Evolutionary conservation across 495 filamentous ascomycete species (phyloP), one percentile per base, ranked within the genome.

Genomic region (Hypoxylon fragiforme): DNA sequence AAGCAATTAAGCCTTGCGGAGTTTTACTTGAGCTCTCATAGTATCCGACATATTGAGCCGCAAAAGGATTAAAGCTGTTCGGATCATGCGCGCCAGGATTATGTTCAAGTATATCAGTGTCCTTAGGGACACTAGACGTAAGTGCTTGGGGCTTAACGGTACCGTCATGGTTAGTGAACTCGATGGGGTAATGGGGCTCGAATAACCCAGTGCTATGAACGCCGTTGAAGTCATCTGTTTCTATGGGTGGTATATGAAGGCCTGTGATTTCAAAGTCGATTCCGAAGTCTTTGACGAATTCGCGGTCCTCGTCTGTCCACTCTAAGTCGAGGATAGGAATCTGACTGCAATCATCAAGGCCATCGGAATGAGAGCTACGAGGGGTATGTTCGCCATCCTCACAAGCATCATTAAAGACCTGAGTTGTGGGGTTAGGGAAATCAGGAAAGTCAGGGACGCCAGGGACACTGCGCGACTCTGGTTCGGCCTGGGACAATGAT

Each of bases 361-460:
- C 9, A 28, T 4, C 4, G 4, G 4, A 28, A 28, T 28, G n/a
- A 4, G 24, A 31, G 14, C 40, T 40, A 15, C 38, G 54, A 16
- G 54, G 54, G 15, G 54, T 40, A 11, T 24, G 13, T 18, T 57
- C 54, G 11, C 39, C 19, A 22, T 44, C 18, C 11, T 38, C 45
- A 49, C 8, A 21, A 22, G 12, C 7, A 7, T 45, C 14, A 20
- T 11, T 35, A n/a, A n/a, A n/a, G n/a, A n/a, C n/a, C n/a, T n/a
- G n/a, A n/a, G n/a, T n/a, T n/a, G n/a, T n/a, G n/a, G n/a, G n/a
- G n/a, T n/a, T n/a, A n/a, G n/a, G n/a, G n/a, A n/a, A n/a, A n/a
- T n/a, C n/a, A n/a, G n/a, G n/a, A n/a, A n/a, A n/a, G n/a, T n/a
- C n/a, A n/a, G n/a, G n/a, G n/a, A n/a, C n/a, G n/a, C n/a, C n/a